A percentile compares a stretch with the other conserved stretches of the same genome.
Evolutionary conservation across 164 flowering plant species (phyloP).

Genomic region (Vitis rotundifolia): DNA sequence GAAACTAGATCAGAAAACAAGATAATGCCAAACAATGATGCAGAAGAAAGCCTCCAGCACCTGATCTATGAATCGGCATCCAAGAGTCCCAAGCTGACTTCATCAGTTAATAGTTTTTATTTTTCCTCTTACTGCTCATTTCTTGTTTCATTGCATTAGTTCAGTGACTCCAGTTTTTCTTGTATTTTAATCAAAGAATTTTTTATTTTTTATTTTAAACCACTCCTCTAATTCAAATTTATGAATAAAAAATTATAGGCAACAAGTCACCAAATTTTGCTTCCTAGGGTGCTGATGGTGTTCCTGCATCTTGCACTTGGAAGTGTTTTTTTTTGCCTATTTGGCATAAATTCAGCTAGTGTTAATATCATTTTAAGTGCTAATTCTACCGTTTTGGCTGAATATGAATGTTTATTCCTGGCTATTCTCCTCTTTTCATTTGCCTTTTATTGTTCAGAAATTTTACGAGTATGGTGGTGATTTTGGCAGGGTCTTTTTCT

Average conservation of each 20-base stretch:
- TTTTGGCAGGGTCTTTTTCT: slow-evolving; percentile 72
- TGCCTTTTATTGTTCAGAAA: background rate
- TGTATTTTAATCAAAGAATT: background rate
- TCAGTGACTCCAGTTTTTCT: background rate
- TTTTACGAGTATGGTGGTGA: slow-evolving; percentile 6
- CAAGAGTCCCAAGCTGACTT: slow-evolving; percentile 72
- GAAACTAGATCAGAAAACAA: slow-evolving; percentile 49
- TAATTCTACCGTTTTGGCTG: background rate
- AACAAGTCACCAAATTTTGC: background rate
- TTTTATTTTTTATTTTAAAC: no score
- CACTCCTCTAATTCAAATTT: no score
- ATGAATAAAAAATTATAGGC: background rate
- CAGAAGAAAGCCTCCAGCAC: slow-evolving; percentile 69
- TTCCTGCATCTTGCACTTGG: background rate
- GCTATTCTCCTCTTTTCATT: background rate
- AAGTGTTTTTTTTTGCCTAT: background rate
- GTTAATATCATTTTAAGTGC: background rate
- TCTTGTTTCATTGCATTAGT: background rate
- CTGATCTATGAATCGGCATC: slow-evolving; percentile 75
- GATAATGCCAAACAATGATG: slow-evolving; percentile 38
- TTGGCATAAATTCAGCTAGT: background rate
- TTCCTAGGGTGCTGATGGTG: background rate
- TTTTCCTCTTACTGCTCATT: background rate
- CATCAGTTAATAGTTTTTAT: slow-evolving; percentile 60
- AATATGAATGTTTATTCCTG: no score